These are phyloP conservation scores for Neckera pumila DNA, from an alignment of 225 moss, liverwort and hornwort species.

Conservation along the genomic window DNA sequence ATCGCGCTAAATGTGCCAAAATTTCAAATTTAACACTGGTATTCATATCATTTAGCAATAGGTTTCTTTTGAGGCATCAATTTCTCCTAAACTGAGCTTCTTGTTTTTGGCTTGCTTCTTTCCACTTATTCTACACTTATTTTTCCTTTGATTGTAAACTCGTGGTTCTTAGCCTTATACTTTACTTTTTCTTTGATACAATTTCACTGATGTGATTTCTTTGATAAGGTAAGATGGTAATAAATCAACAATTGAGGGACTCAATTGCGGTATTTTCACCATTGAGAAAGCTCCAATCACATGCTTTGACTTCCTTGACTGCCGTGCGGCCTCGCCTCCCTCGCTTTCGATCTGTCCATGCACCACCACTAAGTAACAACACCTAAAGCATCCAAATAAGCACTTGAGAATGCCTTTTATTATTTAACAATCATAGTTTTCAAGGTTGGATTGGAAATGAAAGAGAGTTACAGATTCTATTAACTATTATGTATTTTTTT, in stretches of 20 bases:
- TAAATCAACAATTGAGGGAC: neutral
- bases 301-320: neutral
- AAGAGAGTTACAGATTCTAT: neutral
- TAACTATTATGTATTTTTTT: neutral
- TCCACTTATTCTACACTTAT: neutral
- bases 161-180: neutral
- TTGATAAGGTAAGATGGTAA: neutral
- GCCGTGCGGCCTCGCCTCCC: neutral
- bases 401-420: neutral
- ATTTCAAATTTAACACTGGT: no score
- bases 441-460: neutral
- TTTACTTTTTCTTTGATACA: neutral
- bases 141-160: neutral
- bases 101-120: neutral
- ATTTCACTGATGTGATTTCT: neutral
- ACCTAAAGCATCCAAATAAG: neutral
- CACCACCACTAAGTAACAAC: neutral
- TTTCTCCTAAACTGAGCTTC: neutral
- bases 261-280: neutral
- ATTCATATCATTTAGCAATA: neutral
- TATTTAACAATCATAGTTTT: neutral
- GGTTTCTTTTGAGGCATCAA: neutral
- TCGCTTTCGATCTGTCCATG: neutral
- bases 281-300: neutral
- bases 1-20: neutral